Conservation (phyloP, 1,284 basidiomycete genomes). For the Ganoderma boninense region DNA sequence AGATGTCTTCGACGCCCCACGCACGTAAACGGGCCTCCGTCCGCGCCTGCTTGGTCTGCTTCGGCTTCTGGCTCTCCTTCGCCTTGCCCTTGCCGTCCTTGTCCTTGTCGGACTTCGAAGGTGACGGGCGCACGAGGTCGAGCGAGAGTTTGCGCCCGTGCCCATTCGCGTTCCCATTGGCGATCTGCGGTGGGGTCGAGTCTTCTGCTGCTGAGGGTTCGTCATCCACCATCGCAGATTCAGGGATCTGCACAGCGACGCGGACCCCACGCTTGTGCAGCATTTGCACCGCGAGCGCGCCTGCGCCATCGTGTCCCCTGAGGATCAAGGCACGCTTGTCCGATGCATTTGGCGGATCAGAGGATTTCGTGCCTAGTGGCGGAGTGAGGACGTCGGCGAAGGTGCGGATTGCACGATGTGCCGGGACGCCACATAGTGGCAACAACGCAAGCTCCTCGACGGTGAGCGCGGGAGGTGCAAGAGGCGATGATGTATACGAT, state of each 20-base stretch:
- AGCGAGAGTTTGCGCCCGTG: constrained; percentile 23
- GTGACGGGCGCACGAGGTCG: constrained; percentile 18
- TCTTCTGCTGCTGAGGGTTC: constrained; percentile 19
- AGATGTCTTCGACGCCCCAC: constrained; percentile 75
- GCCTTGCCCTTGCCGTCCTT: constrained; percentile 27
- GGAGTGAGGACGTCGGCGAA: constrained; percentile 44
- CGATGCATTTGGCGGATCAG: constrained; percentile 7
- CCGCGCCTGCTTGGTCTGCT: constrained; percentile 26
- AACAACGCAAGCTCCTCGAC: constrained; percentile 85
- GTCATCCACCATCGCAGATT: constrained; percentile 42
- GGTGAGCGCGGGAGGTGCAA: constrained; percentile 47
- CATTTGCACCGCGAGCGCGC: constrained; percentile 81
- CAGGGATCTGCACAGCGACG: constrained; percentile 75
- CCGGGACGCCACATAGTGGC: constrained; percentile 78
- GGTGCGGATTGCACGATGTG: constrained; percentile 80
- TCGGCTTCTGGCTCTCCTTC: constrained; percentile 14
- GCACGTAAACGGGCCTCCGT: constrained; percentile 63
- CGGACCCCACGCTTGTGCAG: constrained; percentile 68
- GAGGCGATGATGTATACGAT: constrained; percentile 23
- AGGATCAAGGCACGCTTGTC: constrained; percentile 66
- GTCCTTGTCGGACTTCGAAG: constrained; percentile 24
- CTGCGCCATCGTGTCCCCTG: constrained; percentile 78
- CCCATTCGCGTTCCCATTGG: not conserved
- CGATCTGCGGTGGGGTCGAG: constrained; percentile 5
- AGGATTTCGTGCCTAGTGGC: constrained; percentile 22